These are phyloP conservation scores for Trichoderma gamsii DNA, from an alignment of 495 filamentous ascomycete genomes.

Conservation along the genomic window DNA sequence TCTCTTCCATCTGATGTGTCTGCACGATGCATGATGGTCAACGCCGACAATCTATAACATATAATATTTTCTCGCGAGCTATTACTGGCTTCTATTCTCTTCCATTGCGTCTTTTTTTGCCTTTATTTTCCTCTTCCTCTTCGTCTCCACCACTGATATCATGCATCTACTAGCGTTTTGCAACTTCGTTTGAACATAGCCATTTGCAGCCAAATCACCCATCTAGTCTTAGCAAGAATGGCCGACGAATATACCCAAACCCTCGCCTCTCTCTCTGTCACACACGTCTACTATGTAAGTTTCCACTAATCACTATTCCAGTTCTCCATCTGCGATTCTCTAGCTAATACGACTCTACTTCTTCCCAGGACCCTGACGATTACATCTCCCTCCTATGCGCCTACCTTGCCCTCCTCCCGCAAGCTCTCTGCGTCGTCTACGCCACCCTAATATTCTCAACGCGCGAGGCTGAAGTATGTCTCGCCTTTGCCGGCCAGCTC, in stretches of 20 bases:
- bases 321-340: background rate
- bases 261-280: constrained; percentile 83
- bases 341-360: constrained; percentile 2
- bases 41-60: background rate
- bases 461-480: constrained; percentile 79
- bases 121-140: background rate
- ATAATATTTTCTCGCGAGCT: background rate
- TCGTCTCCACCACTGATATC: background rate
- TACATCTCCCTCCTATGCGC: constrained; percentile 79
- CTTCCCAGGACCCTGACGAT: constrained; percentile 75
- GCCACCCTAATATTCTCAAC: constrained; percentile 82
- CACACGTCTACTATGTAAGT: constrained; percentile 91
- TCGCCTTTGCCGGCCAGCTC: constrained; percentile 91
- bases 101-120: background rate
- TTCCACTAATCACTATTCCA: background rate
- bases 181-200: background rate
- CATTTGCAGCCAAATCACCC: too few relatives aligned
- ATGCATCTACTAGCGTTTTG: too few relatives aligned
- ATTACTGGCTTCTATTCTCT: background rate
- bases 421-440: constrained; percentile 84
- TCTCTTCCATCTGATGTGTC: background rate
- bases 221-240: constrained; percentile 34
- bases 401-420: constrained; percentile 88
- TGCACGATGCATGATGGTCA: background rate
- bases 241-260: constrained; percentile 50